Evolutionary conservation across 2,329 filamentous ascomycete genomes (phyloP).

Genomic region (Cladosporium sp.): DNA sequence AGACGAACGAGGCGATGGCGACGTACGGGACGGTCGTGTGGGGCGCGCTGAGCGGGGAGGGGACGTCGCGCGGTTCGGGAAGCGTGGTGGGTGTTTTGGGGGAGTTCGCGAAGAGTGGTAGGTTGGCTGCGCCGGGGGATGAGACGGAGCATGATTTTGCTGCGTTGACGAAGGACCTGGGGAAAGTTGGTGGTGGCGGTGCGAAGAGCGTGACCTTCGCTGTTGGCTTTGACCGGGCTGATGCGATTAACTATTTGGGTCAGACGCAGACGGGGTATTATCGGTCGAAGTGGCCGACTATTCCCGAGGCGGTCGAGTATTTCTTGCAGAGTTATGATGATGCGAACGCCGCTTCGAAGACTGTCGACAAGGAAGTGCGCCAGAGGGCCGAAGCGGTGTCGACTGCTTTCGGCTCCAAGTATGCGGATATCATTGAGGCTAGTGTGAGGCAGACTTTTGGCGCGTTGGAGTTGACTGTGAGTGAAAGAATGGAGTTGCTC

Average conservation of each 20-base stretch:
- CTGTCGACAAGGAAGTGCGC: conserved; percentile 19
- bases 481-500: not conserved
- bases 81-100: conserved; percentile 10
- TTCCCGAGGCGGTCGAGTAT: conserved; percentile 17
- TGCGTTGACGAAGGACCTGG: conserved; percentile 17
- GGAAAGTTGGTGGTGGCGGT: conserved; percentile 5
- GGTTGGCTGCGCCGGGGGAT: not conserved
- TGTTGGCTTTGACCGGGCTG: conserved; percentile 20
- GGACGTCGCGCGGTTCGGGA: conserved; percentile 12
- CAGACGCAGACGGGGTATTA: conserved; percentile 22
- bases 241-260: conserved; percentile 21
- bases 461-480: conserved; percentile 22
- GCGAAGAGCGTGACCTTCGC: conserved; percentile 17
- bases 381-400: conserved; percentile 20
- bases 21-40: conserved; percentile 22
- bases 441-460: conserved; percentile 24
- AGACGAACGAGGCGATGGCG: conserved; percentile 19
- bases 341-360: conserved; percentile 13
- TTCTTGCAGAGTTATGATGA: conserved; percentile 18
- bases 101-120: not conserved
- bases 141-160: conserved; percentile 12
- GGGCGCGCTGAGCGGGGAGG: conserved; percentile 9
- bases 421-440: conserved; percentile 25
- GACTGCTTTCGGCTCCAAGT: conserved; percentile 18
- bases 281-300: conserved; percentile 19